Evolutionary conservation across 805 yeast species (phyloP).

Genomic region (Cyberlindnera mrakii): DNA sequence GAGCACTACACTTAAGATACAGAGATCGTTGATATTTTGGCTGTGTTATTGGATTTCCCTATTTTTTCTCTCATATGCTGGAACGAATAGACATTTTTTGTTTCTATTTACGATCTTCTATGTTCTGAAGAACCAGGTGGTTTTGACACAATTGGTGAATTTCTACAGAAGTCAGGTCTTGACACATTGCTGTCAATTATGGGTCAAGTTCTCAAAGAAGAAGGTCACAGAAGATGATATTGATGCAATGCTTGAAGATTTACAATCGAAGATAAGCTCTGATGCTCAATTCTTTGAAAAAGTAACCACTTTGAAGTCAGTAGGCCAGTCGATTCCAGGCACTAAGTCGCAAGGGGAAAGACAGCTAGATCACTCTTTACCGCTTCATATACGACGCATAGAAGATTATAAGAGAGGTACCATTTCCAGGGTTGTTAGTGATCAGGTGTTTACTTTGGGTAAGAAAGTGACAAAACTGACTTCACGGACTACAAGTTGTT

Average conservation of each 20-base stretch:
- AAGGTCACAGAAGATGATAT: slow-evolving; percentile 2
- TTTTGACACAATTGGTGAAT: slow-evolving; percentile 3
- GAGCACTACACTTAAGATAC: neutral
- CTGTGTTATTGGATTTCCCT: slow-evolving; percentile 16
- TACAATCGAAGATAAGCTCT: slow-evolving; percentile 5
- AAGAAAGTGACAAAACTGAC: slow-evolving; percentile 1
- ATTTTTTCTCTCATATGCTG: slow-evolving; percentile 7
- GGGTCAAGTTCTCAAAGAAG: neutral
- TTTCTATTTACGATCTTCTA: slow-evolving; percentile 11
- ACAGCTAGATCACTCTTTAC: too few species aligned
- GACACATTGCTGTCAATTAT: neutral
- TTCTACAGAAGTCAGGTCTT: slow-evolving; percentile 8
- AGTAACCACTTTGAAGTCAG: neutral
- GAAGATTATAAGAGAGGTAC: slow-evolving; percentile 1
- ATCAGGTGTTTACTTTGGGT: neutral
- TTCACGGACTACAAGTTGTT: too few species aligned
- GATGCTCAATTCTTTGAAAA: slow-evolving; percentile 2
- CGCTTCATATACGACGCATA: neutral
- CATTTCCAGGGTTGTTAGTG: neutral
- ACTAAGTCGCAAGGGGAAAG: too few species aligned
- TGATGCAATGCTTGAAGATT: slow-evolving; percentile 1
- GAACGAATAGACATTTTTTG: slow-evolving; percentile 14
- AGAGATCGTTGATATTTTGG: slow-evolving; percentile 15
- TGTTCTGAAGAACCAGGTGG: slow-evolving; percentile 1
- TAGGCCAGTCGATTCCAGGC: neutral